Evolutionary conservation across 768 basidiomycete species (phyloP), one percentile per base, ranked within the genome.

Genomic region (Lactifluus volemus): DNA sequence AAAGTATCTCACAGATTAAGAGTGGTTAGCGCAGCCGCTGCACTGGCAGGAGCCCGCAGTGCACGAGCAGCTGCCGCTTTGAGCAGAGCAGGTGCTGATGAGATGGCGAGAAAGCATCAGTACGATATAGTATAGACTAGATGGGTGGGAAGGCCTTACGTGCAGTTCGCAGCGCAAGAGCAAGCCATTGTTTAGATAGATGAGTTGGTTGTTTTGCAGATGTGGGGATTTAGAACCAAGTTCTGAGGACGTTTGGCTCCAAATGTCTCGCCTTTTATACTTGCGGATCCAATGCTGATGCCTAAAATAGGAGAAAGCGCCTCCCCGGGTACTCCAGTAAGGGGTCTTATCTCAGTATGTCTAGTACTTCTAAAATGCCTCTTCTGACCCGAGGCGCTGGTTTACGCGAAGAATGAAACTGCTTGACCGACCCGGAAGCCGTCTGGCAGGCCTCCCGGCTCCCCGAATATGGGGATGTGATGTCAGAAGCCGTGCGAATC

Each of bases 21-120:
- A 4, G 61, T 63, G 56, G 42, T 63, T 63, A 17, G 39, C 21
- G 21, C 64, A 65, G 57, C 1, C 34, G 30, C n/a, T 8, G 64
- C 64, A 65, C 32, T 21, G 14, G 38, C 64, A 65, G 11, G 49
- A 2, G 10, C 53, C 57, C 39, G 61, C 15, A 15, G 53, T 4
- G 42, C 64, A 65, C 17, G 8, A 2, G 56, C 64, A 65, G 19
- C 4, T 45, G 58, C 48, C 51, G 53, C 17, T 55, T 42, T 17
- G n/a, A n/a, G n/a, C 0, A 47, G 53, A 0, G 44, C 64, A 65
- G 17, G 34, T 15, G 29, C 64, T 65, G 42, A n/a, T 6, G 17
- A 30, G 21, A 47, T 47, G 6, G 45, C 53, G n/a, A 7, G 49
- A 14, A 4, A 11, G 12, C 19, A n/a, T 64, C 45, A 54, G 52